A percentile compares a stretch with the other conserved stretches of the same genome.
Conservation (phyloP, 1,284 basidiomycete species). For the Sanghuangporus sanghuang region DNA sequence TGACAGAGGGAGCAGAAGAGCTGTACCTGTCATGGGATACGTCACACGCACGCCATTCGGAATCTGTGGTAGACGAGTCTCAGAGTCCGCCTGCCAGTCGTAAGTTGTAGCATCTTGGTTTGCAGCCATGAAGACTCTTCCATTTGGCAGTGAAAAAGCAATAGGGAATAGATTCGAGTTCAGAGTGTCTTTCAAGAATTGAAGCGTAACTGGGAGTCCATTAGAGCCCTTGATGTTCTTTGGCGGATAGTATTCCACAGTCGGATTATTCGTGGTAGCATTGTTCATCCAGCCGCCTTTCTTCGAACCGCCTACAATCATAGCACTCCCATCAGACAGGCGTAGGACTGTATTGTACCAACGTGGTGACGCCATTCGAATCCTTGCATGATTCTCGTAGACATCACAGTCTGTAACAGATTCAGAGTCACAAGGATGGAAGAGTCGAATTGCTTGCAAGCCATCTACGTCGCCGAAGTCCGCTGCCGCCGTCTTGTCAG, state of each 20-base stretch:
- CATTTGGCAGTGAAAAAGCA: conserved; percentile 68
- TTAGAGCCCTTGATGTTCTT: conserved; percentile 62
- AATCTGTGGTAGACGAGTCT: conserved; percentile 59
- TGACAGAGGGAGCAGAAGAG: conserved; percentile 64
- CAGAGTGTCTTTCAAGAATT: conserved; percentile 68
- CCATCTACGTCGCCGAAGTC: conserved; percentile 76
- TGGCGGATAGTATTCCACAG: conserved; percentile 75
- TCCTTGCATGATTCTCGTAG: conserved; percentile 56
- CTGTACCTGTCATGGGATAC: conserved; percentile 77
- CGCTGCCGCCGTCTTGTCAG: conserved; percentile 52
- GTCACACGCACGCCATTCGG: conserved; percentile 80
- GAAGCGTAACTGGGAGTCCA: conserved; percentile 55
- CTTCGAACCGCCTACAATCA: conserved; percentile 77
- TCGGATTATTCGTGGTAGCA: conserved; percentile 73
- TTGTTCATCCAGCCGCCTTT: conserved; percentile 83
- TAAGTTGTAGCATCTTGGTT: conserved; percentile 80
- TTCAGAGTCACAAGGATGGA: conserved; percentile 59
- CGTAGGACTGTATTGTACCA: conserved; percentile 75
- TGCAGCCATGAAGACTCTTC: conserved; percentile 71
- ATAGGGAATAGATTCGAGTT: conserved; percentile 82
- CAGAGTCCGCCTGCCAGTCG: conserved; percentile 63
- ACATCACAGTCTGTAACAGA: conserved; percentile 49
- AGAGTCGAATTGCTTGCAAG: conserved; percentile 67
- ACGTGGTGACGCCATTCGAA: conserved; percentile 67
- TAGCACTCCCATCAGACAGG: conserved; percentile 69